Evolutionary conservation across 2,329 filamentous ascomycete genomes (phyloP).

Genomic region (Beauveria brongniartii): DNA sequence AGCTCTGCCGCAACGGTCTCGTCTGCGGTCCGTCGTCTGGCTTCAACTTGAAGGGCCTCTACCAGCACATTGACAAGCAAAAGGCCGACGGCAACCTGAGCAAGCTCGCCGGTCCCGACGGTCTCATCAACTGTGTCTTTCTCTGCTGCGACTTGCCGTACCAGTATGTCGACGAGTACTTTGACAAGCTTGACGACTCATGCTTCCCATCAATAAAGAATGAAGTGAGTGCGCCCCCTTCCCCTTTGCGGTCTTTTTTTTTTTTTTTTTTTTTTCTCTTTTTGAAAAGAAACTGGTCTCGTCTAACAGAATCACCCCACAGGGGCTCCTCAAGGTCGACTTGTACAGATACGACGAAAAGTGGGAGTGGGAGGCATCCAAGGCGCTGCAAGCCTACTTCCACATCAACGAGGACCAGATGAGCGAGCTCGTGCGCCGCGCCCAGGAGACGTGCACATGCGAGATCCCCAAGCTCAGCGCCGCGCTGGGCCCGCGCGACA

Average conservation of each 20-base stretch:
- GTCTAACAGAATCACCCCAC: background rate
- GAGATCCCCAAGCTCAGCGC: conserved; percentile 4
- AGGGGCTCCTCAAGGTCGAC: conserved; percentile 40
- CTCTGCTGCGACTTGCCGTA: conserved; percentile 57
- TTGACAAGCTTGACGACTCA: conserved; percentile 41
- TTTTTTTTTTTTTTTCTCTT: too few species aligned
- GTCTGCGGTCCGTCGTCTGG: conserved; percentile 55
- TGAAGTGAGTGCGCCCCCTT: conserved; percentile 22
- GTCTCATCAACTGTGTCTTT: conserved; percentile 46
- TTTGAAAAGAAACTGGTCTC: too few species aligned
- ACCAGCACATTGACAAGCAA: conserved; percentile 39
- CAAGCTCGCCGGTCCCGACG: conserved; percentile 35
- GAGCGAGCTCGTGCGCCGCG: conserved; percentile 9
- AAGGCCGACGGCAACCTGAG: conserved; percentile 36
- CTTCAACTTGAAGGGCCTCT: conserved; percentile 45
- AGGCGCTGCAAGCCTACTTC: conserved; percentile 28
- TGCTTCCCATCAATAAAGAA: conserved; percentile 41
- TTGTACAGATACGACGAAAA: conserved; percentile 44
- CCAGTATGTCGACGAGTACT: conserved; percentile 54
- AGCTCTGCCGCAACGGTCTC: conserved; percentile 48
- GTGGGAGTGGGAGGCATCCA: conserved; percentile 38
- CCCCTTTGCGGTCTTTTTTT: too few species aligned
- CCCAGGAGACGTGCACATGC: background rate
- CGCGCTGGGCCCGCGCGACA: conserved; percentile 15
- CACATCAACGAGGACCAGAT: conserved; percentile 10